phyloP scores from a whole-genome alignment of 306 rosid genomes.

The Rubus idaeus region DNA sequence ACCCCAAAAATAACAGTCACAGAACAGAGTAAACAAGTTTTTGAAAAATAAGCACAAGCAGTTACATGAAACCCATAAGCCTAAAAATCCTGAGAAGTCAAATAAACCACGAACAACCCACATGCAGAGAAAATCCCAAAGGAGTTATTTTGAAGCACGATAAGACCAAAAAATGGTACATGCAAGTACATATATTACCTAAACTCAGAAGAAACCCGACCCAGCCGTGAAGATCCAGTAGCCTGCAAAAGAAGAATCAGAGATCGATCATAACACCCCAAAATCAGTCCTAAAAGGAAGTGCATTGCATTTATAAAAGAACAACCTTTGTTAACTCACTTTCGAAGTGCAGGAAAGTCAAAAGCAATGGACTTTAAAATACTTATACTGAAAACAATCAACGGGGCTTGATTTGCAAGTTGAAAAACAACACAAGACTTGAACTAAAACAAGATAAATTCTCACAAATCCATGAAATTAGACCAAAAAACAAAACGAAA shows the following conservation, averaged over 20 bases:
- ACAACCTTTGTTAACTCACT: background rate
- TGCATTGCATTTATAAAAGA: constrained; percentile 5
- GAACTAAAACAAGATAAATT: background rate
- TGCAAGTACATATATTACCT: constrained; percentile 4
- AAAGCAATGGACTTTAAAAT: background rate
- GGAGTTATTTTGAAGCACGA: background rate
- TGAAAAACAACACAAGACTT: background rate
- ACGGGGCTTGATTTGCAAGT: background rate
- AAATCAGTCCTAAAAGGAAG: background rate
- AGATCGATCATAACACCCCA: background rate
- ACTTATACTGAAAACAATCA: background rate
- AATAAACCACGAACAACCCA: background rate
- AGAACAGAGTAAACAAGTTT: background rate
- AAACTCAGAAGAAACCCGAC: background rate
- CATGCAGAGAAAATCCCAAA: background rate
- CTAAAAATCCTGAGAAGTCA: background rate
- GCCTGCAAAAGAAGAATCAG: background rate
- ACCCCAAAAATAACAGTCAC: background rate
- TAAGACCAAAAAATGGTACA: background rate
- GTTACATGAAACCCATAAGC: background rate
- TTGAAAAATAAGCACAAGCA: background rate
- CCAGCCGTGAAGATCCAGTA: background rate
- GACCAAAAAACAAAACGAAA: background rate
- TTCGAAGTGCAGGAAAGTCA: background rate
- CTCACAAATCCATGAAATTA: background rate